phyloP scores from a whole-genome alignment of 768 basidiomycete genomes.

The Tricholoma flavovirens region DNA sequence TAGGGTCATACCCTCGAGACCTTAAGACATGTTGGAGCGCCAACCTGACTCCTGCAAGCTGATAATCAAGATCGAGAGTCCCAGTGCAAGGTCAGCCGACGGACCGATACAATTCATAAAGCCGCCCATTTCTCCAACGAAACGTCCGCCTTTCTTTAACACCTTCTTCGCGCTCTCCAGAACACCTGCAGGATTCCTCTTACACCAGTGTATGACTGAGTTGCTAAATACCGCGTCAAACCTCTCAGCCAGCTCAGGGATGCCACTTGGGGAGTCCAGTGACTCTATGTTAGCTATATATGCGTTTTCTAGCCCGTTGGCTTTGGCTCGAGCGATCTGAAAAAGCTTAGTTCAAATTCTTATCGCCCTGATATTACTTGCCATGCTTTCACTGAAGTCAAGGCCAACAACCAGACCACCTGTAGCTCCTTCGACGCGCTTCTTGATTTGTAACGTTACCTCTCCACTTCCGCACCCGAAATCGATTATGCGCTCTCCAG shows the following conservation, averaged over 20 bases:
- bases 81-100: neutral
- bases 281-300: slow-evolving; percentile 54
- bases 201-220: slow-evolving; percentile 84
- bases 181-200: slow-evolving; percentile 61
- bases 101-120: slow-evolving; percentile 67
- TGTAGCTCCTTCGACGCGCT: slow-evolving; percentile 35
- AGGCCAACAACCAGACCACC: slow-evolving; percentile 60
- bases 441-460: slow-evolving; percentile 53
- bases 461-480: slow-evolving; percentile 84
- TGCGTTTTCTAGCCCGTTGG: slow-evolving; percentile 39
- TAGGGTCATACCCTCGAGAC: slow-evolving; percentile 52
- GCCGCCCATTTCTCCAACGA: slow-evolving; percentile 76
- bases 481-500: slow-evolving; percentile 69
- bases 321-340: slow-evolving; percentile 50
- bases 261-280: slow-evolving; percentile 32
- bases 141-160: slow-evolving; percentile 64
- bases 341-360: neutral
- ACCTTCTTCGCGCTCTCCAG: slow-evolving; percentile 52
- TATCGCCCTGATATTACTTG: slow-evolving; percentile 24
- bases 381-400: slow-evolving; percentile 72
- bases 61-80: neutral
- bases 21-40: slow-evolving; percentile 50
- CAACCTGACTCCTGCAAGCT: slow-evolving; percentile 49
- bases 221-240: slow-evolving; percentile 80
- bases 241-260: slow-evolving; percentile 25